Percentiles rank a stretch among this genome's conserved stretches.
phyloP scores from a whole-genome alignment of 805 yeast genomes.

The Saccharomycopsis sp. region DNA sequence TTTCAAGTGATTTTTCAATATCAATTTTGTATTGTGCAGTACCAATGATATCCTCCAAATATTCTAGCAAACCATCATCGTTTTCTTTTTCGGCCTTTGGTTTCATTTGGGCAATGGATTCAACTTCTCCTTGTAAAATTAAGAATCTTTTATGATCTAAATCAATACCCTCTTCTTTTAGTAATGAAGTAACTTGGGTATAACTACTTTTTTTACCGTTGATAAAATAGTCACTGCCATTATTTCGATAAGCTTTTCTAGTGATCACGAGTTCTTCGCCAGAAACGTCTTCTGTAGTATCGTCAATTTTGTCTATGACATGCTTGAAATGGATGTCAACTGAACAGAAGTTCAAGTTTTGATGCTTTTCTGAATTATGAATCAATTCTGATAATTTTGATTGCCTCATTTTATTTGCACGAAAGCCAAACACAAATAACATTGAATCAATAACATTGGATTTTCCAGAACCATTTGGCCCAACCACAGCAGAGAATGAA shows the following conservation, averaged over 20 bases:
- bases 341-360: conserved; percentile 61
- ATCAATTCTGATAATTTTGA: conserved; percentile 86
- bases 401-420: conserved; percentile 96
- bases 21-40: conserved; percentile 72
- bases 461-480: conserved; percentile 98
- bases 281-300: conserved; percentile 33
- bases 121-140: conserved; percentile 97
- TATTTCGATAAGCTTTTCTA: conserved; percentile 69
- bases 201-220: conserved; percentile 63
- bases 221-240: conserved; percentile 68
- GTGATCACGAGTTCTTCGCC: conserved; percentile 54
- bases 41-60: conserved; percentile 93
- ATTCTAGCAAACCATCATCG: conserved; percentile 91
- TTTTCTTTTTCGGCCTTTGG: conserved; percentile 88
- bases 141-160: conserved; percentile 89
- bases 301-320: conserved; percentile 46
- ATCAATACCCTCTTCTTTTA: conserved; percentile 81
- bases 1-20: conserved; percentile 52
- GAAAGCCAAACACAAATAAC: conserved; percentile 92
- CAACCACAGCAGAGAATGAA: conserved; percentile 93
- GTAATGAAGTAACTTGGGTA: conserved; percentile 63
- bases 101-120: conserved; percentile 96
- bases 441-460: conserved; percentile 95
- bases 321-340: conserved; percentile 85
- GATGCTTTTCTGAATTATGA: conserved; percentile 74